A percentile compares a stretch with the other conserved stretches of the same genome.
phyloP scores from a whole-genome alignment of 148 eudicot species.

The Camellia japonica region DNA sequence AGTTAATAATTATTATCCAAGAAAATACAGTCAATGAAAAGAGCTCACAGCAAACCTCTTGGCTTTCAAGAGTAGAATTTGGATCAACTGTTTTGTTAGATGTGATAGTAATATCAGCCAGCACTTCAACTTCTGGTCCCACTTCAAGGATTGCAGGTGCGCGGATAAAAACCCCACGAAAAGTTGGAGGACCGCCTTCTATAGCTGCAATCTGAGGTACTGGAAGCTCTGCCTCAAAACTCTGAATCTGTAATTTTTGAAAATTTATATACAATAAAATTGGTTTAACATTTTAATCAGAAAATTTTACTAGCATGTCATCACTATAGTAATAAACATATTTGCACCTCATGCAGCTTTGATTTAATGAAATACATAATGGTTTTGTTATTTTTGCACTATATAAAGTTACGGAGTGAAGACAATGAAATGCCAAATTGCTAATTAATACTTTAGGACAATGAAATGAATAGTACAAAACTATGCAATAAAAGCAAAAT shows the following conservation, averaged over 20 bases:
- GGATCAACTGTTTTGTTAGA: conserved; percentile 31
- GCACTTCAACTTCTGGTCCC: conserved; percentile 85
- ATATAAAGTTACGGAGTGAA: neutral
- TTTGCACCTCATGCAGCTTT: neutral
- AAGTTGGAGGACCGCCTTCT: conserved; percentile 85
- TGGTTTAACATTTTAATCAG: neutral
- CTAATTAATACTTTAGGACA: neutral
- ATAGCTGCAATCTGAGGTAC: conserved; percentile 64
- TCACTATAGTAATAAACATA: neutral
- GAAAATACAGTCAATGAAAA: neutral
- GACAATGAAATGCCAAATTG: neutral
- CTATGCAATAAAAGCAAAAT: neutral
- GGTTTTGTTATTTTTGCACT: neutral
- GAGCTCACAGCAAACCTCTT: conserved; percentile 55
- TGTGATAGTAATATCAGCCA: conserved; percentile 67
- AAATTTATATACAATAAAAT: neutral
- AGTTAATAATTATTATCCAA: neutral
- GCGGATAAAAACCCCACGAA: conserved; percentile 86
- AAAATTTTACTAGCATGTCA: neutral
- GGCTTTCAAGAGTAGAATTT: conserved; percentile 28
- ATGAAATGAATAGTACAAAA: neutral
- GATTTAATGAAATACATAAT: neutral
- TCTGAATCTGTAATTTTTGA: conserved; percentile 58
- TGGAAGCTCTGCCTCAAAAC: conserved; percentile 87
- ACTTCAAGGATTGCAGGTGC: conserved; percentile 93